phyloP scores from a whole-genome alignment of 768 basidiomycete genomes.

The Mycena rebaudengoi region DNA sequence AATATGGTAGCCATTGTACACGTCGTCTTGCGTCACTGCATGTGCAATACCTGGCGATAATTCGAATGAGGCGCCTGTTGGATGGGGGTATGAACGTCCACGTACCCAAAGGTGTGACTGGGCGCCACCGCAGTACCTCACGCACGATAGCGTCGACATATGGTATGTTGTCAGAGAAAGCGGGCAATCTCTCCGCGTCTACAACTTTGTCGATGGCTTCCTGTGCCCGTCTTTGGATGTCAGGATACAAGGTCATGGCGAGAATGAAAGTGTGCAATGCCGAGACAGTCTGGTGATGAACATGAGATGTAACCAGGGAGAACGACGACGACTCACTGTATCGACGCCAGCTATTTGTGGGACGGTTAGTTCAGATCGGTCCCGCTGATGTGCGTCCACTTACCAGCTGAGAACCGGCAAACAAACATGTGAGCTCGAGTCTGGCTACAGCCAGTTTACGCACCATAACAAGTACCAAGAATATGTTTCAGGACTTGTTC shows the following conservation, averaged over 20 bases:
- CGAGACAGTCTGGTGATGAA: conserved; percentile 7
- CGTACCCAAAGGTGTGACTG: conserved; percentile 29
- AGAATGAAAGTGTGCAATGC: conserved; percentile 25
- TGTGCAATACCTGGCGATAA: not conserved
- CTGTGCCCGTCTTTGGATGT: conserved; percentile 34
- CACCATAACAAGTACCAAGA: not conserved
- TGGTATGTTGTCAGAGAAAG: conserved; percentile 32
- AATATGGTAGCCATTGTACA: too few species aligned
- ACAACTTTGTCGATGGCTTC: conserved; percentile 34
- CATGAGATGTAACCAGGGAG: not conserved
- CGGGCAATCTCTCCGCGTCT: conserved; percentile 34
- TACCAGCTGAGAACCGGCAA: too few species aligned
- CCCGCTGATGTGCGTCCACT: too few species aligned
- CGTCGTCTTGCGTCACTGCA: conserved; percentile 4
- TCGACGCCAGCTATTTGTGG: conserved; percentile 23
- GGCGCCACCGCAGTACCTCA: conserved; percentile 34
- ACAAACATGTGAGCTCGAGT: not conserved
- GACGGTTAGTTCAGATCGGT: too few species aligned
- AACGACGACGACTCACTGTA: not conserved
- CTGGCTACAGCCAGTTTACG: not conserved
- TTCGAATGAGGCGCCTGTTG: not conserved
- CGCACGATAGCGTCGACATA: conserved; percentile 34
- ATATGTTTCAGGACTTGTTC: not conserved
- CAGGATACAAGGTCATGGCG: conserved; percentile 36
- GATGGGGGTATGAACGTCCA: not conserved